A percentile compares a stretch with the other conserved stretches of the same genome.
These are phyloP conservation scores for Evansstolkia leycettana DNA, from an alignment of 495 filamentous ascomycete species.

Conservation along the genomic window DNA sequence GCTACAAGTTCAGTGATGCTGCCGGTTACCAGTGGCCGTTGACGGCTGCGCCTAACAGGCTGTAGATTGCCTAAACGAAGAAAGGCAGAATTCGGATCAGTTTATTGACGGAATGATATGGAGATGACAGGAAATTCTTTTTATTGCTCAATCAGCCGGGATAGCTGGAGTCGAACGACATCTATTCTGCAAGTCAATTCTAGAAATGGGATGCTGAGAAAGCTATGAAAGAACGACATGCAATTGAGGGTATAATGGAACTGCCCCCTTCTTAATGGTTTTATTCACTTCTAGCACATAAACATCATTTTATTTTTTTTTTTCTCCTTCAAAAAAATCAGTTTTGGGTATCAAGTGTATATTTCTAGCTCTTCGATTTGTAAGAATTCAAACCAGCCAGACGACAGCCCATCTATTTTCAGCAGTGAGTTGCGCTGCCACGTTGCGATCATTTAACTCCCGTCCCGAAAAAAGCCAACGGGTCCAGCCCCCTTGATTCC, in stretches of 20 bases:
- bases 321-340: no score
- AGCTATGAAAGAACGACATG: constrained; percentile 7
- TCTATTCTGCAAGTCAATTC: constrained; percentile 2
- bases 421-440: no score
- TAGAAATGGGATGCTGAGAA: constrained; percentile 7
- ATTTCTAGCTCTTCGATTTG: no score
- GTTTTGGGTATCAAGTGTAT: no score
- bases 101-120: constrained; percentile 4
- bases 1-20: constrained; percentile 97
- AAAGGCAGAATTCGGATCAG: background rate
- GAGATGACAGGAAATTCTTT: constrained; percentile 7
- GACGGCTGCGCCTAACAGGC: constrained; percentile 57
- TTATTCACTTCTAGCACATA: background rate
- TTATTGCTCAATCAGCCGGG: constrained; percentile 6
- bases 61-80: constrained; percentile 29
- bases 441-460: no score
- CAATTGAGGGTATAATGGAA: background rate
- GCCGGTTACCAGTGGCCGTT: constrained; percentile 92
- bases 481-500: no score
- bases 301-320: no score
- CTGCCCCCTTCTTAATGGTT: background rate
- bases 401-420: no score
- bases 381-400: no score
- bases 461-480: no score
- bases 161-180: constrained; percentile 8